Conservation (phyloP, 1,284 basidiomycete species). For the Ustilago loliicola region DNA sequence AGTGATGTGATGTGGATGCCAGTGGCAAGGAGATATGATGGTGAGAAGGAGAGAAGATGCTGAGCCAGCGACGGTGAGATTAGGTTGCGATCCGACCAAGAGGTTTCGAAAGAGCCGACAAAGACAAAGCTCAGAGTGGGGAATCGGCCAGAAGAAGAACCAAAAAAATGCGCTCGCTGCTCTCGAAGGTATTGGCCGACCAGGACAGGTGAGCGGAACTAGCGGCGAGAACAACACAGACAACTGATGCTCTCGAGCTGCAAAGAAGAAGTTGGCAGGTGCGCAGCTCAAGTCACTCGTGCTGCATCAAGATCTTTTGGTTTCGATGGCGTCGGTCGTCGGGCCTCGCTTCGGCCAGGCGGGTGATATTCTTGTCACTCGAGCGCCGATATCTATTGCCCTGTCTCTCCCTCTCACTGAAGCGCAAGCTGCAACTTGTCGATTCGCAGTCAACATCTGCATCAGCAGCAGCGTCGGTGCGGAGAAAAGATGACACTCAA, state of each 20-base stretch:
- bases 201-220: not conserved
- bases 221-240: constrained; percentile 3
- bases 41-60: constrained; percentile 19
- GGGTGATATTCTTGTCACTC: too few relatives aligned
- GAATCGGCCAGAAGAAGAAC: not conserved
- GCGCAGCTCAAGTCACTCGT: not conserved
- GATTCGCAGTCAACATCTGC: too few relatives aligned
- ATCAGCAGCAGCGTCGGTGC: too few relatives aligned
- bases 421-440: too few relatives aligned
- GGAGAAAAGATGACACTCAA: too few relatives aligned
- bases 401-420: too few relatives aligned
- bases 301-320: too few relatives aligned
- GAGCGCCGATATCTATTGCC: too few relatives aligned
- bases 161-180: constrained; percentile 13
- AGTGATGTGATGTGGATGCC: constrained; percentile 3
- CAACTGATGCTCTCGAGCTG: not conserved
- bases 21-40: constrained; percentile 19
- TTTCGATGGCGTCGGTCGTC: too few relatives aligned
- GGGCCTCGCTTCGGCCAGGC: too few relatives aligned
- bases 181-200: constrained; percentile 6
- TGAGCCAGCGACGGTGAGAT: constrained; percentile 5
- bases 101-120: constrained; percentile 21
- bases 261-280: not conserved
- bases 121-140: constrained; percentile 13
- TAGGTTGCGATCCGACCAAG: constrained; percentile 9